A percentile compares a stretch with the other conserved stretches of the same genome.
These are phyloP conservation scores for Daldinia sp. DNA, from an alignment of 2,329 filamentous ascomycete genomes.

Conservation along the genomic window DNA sequence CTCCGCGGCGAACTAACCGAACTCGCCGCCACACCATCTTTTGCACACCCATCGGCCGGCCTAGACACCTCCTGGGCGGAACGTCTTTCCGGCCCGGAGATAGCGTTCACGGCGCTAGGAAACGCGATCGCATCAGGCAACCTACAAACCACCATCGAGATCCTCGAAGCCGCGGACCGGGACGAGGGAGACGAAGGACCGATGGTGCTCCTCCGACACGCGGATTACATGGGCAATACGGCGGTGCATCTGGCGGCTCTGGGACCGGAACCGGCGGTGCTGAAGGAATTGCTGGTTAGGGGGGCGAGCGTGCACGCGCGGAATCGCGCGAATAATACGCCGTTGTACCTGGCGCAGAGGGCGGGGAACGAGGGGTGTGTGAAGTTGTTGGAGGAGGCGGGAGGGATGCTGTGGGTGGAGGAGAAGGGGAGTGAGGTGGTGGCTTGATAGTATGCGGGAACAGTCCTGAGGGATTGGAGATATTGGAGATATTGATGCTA, in stretches of 20 bases:
- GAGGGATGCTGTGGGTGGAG: slow-evolving; percentile 67
- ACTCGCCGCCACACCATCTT: slow-evolving; percentile 69
- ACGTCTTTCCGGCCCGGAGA: slow-evolving; percentile 60
- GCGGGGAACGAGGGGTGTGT: slow-evolving; percentile 63
- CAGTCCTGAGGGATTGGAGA: background rate
- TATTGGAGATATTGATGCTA: background rate
- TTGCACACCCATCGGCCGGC: slow-evolving; percentile 75
- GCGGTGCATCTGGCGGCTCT: slow-evolving; percentile 66
- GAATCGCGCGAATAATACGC: slow-evolving; percentile 71
- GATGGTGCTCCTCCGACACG: slow-evolving; percentile 72
- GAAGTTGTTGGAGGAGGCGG: slow-evolving; percentile 63
- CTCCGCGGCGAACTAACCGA: slow-evolving; percentile 89
- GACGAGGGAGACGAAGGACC: slow-evolving; percentile 57
- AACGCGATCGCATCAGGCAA: slow-evolving; percentile 82
- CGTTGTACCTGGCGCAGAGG: slow-evolving; percentile 69
- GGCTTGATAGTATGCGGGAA: background rate
- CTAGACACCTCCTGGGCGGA: slow-evolving; percentile 53
- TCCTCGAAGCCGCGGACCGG: slow-evolving; percentile 71
- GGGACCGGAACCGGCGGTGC: slow-evolving; percentile 60
- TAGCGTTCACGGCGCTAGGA: slow-evolving; percentile 77
- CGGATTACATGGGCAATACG: slow-evolving; percentile 85
- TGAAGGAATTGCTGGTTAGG: slow-evolving; percentile 65
- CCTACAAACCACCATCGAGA: slow-evolving; percentile 68
- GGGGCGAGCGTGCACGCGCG: slow-evolving; percentile 73
- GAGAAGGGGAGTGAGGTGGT: slow-evolving; percentile 4